phyloP scores from a whole-genome alignment of 495 filamentous ascomycete genomes.

The Thermothielavioides terrestris region DNA sequence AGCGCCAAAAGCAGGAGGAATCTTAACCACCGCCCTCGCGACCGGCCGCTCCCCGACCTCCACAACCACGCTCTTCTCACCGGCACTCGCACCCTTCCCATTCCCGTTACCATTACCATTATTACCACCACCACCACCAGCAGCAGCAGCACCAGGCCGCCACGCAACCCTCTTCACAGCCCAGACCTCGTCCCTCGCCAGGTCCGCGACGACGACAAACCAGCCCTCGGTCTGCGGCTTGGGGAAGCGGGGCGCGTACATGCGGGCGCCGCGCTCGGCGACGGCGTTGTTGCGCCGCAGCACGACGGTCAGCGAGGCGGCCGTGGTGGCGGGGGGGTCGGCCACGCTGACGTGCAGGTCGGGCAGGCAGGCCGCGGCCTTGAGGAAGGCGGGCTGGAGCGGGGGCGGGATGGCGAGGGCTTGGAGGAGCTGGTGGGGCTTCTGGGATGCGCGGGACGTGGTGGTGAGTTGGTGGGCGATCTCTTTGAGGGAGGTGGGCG shows the following conservation, averaged over 20 bases:
- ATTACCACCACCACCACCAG: slow-evolving; percentile 7
- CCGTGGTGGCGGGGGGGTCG: slow-evolving; percentile 49
- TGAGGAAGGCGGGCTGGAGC: slow-evolving; percentile 39
- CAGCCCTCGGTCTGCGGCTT: slow-evolving; percentile 94
- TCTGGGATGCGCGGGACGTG: neutral
- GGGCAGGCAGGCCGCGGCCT: slow-evolving; percentile 55
- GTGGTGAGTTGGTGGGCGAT: neutral
- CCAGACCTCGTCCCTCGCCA: slow-evolving; percentile 60
- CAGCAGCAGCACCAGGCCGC: slow-evolving; percentile 29
- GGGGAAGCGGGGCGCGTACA: slow-evolving; percentile 82
- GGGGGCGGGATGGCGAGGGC: slow-evolving; percentile 12
- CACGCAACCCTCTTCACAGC: slow-evolving; percentile 81
- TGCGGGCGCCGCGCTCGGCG: slow-evolving; percentile 52
- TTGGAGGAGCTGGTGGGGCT: neutral
- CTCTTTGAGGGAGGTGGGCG: slow-evolving; percentile 3
- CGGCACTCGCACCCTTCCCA: too few relatives aligned
- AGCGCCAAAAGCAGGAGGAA: slow-evolving; percentile 47
- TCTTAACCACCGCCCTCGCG: slow-evolving; percentile 50
- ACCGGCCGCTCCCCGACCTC: slow-evolving; percentile 30
- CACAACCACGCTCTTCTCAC: slow-evolving; percentile 9
- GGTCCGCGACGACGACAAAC: slow-evolving; percentile 69
- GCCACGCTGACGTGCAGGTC: slow-evolving; percentile 56
- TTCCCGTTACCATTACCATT: neutral
- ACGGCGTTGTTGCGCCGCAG: slow-evolving; percentile 60
- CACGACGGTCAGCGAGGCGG: slow-evolving; percentile 52